Percentiles rank a stretch among this genome's conserved stretches.
These are phyloP conservation scores for Boletus bicolor DNA, from an alignment of 768 basidiomycete genomes.

Conservation along the genomic window DNA sequence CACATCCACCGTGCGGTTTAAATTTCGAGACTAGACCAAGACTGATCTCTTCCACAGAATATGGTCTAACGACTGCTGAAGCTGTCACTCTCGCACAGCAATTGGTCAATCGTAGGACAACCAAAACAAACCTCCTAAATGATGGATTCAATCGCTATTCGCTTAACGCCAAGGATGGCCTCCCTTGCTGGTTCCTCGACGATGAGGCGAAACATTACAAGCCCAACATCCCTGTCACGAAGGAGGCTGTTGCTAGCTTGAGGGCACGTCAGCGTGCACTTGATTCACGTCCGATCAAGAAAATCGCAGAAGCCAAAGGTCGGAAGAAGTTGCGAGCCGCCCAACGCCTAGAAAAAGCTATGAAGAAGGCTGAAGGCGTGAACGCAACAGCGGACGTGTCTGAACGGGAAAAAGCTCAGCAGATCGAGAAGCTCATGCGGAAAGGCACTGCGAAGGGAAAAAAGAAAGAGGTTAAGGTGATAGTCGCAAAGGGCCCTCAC, in stretches of 20 bases:
- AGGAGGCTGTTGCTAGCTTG: slow-evolving; percentile 85
- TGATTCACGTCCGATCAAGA: slow-evolving; percentile 97
- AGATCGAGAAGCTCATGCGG: slow-evolving; percentile 89
- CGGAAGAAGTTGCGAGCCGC: slow-evolving; percentile 91
- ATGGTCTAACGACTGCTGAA: slow-evolving; percentile 82
- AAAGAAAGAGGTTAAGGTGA: slow-evolving; percentile 76
- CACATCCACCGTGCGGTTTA: slow-evolving; percentile 60
- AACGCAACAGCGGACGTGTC: slow-evolving; percentile 84
- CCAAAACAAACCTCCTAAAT: slow-evolving; percentile 85
- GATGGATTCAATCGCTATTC: slow-evolving; percentile 96
- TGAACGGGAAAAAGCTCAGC: slow-evolving; percentile 92
- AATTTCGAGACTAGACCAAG: not conserved
- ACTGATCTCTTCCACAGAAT: slow-evolving; percentile 44
- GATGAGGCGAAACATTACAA: slow-evolving; percentile 94
- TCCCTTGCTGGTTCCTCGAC: slow-evolving; percentile 96
- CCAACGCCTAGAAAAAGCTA: slow-evolving; percentile 82
- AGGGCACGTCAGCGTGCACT: slow-evolving; percentile 89
- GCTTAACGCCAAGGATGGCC: slow-evolving; percentile 84
- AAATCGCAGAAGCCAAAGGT: slow-evolving; percentile 97
- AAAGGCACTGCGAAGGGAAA: slow-evolving; percentile 71
- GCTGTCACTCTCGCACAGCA: slow-evolving; percentile 89
- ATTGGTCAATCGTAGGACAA: slow-evolving; percentile 86
- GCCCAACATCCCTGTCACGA: slow-evolving; percentile 92
- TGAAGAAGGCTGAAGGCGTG: slow-evolving; percentile 95
- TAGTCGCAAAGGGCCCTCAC: slow-evolving; percentile 90